A percentile compares a stretch with the other conserved stretches of the same genome.
Conservation (phyloP, 2,329 filamentous ascomycete genomes). For the Aspergillus sp. region DNA sequence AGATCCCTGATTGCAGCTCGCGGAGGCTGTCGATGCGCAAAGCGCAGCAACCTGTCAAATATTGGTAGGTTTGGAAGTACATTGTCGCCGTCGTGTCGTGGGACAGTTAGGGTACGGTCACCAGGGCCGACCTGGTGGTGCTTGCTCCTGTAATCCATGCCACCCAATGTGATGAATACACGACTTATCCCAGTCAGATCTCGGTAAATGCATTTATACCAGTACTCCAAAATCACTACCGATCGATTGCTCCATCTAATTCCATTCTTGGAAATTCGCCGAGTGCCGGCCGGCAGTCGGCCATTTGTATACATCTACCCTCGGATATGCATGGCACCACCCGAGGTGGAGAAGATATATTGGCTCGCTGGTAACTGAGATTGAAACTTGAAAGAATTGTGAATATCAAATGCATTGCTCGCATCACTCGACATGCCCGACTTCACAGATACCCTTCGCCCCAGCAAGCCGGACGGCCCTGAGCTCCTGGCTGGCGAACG, state of each 20-base stretch:
- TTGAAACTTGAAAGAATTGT: no score
- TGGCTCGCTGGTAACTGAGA: neutral
- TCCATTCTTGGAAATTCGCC: neutral
- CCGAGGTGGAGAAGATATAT: neutral
- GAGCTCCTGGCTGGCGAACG: conserved; percentile 49
- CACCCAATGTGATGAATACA: no score
- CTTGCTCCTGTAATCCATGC: no score
- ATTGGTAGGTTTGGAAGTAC: conserved; percentile 34
- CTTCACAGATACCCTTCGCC: conserved; percentile 51
- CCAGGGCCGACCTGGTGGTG: neutral
- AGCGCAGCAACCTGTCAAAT: conserved; percentile 33
- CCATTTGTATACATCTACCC: neutral
- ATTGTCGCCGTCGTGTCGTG: conserved; percentile 21
- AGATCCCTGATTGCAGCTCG: conserved; percentile 32
- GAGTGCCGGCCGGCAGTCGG: conserved; percentile 2
- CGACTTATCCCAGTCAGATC: no score
- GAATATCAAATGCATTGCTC: no score
- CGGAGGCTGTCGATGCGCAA: conserved; percentile 25
- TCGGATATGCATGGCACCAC: neutral
- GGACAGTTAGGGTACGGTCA: conserved; percentile 27
- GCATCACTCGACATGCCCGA: conserved; percentile 31
- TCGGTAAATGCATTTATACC: no score
- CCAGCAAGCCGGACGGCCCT: conserved; percentile 46
- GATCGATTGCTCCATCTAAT: no score
- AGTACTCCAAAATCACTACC: no score